Percentiles rank a stretch among this genome's conserved stretches.
These are phyloP conservation scores for Litsea cubeba DNA, from an alignment of 164 flowering plant genomes.

Conservation along the genomic window DNA sequence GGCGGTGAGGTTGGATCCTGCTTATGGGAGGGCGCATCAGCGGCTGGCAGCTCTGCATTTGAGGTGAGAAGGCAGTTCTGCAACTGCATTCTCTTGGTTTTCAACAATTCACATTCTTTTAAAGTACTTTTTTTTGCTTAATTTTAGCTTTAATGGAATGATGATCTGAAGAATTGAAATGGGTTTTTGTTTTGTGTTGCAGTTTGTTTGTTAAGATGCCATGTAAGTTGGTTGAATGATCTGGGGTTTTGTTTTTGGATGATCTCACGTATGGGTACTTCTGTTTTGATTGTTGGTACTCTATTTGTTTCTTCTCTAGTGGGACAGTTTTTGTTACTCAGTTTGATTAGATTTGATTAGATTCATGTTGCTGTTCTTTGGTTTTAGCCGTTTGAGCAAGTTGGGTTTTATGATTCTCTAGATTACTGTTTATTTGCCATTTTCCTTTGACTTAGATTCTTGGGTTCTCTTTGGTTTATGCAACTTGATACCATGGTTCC, in stretches of 20 bases:
- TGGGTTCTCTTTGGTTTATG: neutral
- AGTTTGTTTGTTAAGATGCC: neutral
- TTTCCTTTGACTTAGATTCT: neutral
- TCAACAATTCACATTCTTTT: neutral
- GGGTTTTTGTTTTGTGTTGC: neutral
- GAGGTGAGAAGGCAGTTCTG: constrained; percentile 40
- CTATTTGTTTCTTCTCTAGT: neutral
- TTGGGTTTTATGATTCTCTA: neutral
- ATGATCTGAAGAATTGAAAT: neutral
- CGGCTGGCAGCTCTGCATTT: constrained; percentile 64
- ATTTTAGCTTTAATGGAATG: neutral
- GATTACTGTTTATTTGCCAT: neutral
- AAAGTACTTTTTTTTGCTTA: neutral
- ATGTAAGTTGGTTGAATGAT: neutral
- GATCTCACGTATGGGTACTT: neutral
- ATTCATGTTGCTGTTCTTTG: neutral
- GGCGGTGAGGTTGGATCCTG: constrained; percentile 74
- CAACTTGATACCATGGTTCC: neutral
- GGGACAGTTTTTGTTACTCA: neutral
- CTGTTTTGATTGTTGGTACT: neutral
- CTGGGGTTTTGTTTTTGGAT: neutral
- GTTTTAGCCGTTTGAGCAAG: neutral
- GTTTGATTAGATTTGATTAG: neutral
- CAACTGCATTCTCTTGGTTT: neutral
- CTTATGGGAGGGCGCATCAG: constrained; percentile 71